A percentile compares a stretch with the other conserved stretches of the same genome.
Evolutionary conservation across 805 yeast species (phyloP).

Genomic region (Nadsonia fulvescens): DNA sequence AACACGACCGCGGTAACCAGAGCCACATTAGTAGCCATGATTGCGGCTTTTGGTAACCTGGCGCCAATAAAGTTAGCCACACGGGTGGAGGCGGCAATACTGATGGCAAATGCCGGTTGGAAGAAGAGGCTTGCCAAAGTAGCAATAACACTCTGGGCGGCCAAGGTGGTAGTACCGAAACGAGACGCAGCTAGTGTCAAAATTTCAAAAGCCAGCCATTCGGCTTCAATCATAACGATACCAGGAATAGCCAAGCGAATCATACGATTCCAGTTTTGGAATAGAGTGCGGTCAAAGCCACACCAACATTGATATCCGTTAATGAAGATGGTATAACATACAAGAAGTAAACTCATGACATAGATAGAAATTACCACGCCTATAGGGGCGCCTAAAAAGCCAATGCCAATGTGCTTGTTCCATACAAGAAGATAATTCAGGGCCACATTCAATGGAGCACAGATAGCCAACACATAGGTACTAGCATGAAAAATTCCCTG

Average conservation of each 20-base stretch:
- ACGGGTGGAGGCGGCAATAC: constrained; percentile 53
- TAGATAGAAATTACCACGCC: constrained; percentile 31
- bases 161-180: constrained; percentile 48
- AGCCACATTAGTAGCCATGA: constrained; percentile 27
- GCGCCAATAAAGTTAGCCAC: constrained; percentile 56
- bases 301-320: constrained; percentile 25
- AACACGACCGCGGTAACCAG: constrained; percentile 19
- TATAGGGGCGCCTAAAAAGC: constrained; percentile 38
- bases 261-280: constrained; percentile 39
- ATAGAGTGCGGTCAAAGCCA: constrained; percentile 19
- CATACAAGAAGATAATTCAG: constrained; percentile 34
- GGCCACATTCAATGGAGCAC: constrained; percentile 30
- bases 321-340: constrained; percentile 19
- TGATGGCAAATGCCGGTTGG: constrained; percentile 54
- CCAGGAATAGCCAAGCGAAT: constrained; percentile 49
- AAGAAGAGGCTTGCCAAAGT: constrained; percentile 43
- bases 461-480: constrained; percentile 28
- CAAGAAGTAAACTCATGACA: constrained; percentile 23
- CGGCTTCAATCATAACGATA: constrained; percentile 52
- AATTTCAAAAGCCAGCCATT: constrained; percentile 54
- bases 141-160: constrained; percentile 55
- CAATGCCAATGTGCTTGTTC: constrained; percentile 27
- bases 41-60: constrained; percentile 23
- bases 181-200: constrained; percentile 49
- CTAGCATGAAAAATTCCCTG: constrained; percentile 41